These are phyloP conservation scores for Penicillium rolfsii DNA, from an alignment of 2,329 filamentous ascomycete species.

Conservation along the genomic window DNA sequence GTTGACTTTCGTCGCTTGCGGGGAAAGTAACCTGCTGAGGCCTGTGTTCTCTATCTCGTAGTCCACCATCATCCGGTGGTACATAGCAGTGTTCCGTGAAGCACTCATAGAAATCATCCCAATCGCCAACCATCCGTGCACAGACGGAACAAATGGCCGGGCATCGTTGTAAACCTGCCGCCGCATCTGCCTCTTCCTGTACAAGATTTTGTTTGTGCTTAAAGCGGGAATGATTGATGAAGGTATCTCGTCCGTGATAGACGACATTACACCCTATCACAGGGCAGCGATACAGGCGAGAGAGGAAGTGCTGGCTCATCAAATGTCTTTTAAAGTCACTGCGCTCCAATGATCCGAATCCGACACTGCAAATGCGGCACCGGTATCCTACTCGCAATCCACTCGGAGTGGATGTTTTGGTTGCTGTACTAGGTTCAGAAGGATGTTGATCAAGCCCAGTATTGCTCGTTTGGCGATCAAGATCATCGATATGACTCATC, in stretches of 20 bases:
- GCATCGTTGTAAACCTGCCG: not conserved
- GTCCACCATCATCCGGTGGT: not conserved
- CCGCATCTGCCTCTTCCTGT: not conserved
- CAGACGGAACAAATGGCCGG: not conserved
- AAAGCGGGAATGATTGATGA: not conserved
- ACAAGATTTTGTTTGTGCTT: too few relatives aligned
- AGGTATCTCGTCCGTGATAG: not conserved
- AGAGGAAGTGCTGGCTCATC: not conserved
- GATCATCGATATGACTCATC: not conserved
- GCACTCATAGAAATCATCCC: not conserved
- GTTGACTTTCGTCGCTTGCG: not conserved
- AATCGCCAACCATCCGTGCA: accelerated
- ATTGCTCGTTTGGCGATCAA: not conserved
- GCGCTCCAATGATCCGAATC: too few relatives aligned
- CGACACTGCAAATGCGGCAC: not conserved
- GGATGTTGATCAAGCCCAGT: not conserved
- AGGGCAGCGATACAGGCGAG: not conserved
- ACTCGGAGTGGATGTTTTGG: not conserved
- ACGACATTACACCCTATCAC: not conserved
- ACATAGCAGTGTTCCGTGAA: not conserved
- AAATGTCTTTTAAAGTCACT: not conserved
- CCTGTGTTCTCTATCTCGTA: not conserved
- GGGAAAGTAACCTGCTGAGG: not conserved
- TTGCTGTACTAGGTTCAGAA: not conserved
- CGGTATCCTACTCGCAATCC: not conserved